Conservation (phyloP, 257 asterid species). For the Primulina eburnea region DNA sequence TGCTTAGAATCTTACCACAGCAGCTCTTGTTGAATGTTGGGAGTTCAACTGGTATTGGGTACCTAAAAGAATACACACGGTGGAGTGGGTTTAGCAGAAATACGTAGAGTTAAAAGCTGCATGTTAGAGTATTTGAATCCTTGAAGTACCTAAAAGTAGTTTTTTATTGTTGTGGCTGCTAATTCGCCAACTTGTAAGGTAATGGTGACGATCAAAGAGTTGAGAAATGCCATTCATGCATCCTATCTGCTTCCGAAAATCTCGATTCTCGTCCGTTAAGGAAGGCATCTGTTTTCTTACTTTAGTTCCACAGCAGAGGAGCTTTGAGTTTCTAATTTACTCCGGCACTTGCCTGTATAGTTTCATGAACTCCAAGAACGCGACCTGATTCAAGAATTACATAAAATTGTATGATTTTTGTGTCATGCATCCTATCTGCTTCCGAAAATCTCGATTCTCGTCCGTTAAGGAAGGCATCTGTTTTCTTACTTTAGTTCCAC, state of each 20-base stretch:
- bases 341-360: conserved; percentile 1
- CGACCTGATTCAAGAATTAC: conserved; percentile 16
- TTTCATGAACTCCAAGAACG: not conserved
- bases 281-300: conserved; percentile 34
- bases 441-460: conserved; percentile 37
- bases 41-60: not conserved
- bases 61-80: not conserved
- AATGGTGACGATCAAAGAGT: conserved; percentile 50
- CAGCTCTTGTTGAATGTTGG: not conserved
- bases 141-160: conserved; percentile 38
- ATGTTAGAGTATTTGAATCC: not conserved
- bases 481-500: conserved; percentile 17
- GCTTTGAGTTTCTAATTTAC: not conserved
- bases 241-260: conserved; percentile 48
- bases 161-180: conserved; percentile 35
- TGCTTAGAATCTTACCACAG: conserved; percentile 1
- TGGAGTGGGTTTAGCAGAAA: not conserved
- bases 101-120: not conserved
- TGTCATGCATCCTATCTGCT: conserved; percentile 43
- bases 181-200: conserved; percentile 34
- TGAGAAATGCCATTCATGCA: conserved; percentile 59
- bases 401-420: not conserved
- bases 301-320: not conserved
- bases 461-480: conserved; percentile 37
- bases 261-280: conserved; percentile 32